Evolutionary conservation across 2,329 filamentous ascomycete genomes (phyloP), one percentile per base, ranked within the genome.

Genomic region (Stachybotrys chlorohalonatus): DNA sequence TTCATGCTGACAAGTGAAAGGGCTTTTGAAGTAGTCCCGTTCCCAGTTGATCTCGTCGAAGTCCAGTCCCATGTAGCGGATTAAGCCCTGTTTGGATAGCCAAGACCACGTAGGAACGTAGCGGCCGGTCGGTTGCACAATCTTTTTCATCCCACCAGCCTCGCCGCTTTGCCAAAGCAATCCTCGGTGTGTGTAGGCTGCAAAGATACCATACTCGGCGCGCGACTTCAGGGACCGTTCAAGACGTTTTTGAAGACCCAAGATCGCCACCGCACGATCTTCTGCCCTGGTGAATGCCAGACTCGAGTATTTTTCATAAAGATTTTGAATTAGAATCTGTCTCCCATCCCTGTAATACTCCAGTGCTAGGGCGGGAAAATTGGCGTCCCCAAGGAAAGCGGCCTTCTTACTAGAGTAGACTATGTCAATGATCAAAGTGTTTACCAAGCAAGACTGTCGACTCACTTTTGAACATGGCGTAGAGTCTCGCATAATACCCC

Each of bases 71-170:
- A 66, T 9, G 49, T 61, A 67, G 24, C 58, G 49, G 8, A 68
- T 68, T 7, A 32, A 56, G 2, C 65, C 66, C 3, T 59, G 16
- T 47, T 67, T 64, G 3, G 59, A 62, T 64, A 68, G 67, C 66
- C 66, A 68, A 1, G 66, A 68, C 66, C 66, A 68, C 0, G 58
- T 53, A 9, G 65, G 65, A 2, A 60, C 58, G 48, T 47, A 31
- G 60, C 60, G 24, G 31, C 50, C 46, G 6, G 11, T 17, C 7
- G 46, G 46, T 17, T 47, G 46, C 15, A n/a, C 13, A 17, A 47
- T 47, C 7, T 17, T 7, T n/a, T 17, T 47, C 46, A 47, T 47
- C 15, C 46, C 46, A 7, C 7, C 7, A 47, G 16, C 16, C 11
- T 47, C 13, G 16, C 15, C 46, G 46, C 46, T 47, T 17, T 15